Evolutionary conservation across 169 alveolate genomes (phyloP).

Genomic region (Plasmodium coatneyi): DNA sequence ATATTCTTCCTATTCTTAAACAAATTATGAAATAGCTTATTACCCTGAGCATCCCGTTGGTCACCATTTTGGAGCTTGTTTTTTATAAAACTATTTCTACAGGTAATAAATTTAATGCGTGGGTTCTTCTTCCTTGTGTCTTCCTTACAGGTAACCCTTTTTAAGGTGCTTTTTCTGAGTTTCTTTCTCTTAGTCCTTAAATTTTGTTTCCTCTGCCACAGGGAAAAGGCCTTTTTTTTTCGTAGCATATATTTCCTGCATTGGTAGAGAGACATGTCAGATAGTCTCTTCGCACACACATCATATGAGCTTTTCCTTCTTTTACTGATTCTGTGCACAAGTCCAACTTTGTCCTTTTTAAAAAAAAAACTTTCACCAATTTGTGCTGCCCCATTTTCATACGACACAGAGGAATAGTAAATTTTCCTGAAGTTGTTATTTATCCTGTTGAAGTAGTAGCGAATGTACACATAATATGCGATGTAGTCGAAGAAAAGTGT

Average conservation of each 20-base stretch:
- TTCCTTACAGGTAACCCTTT: background rate
- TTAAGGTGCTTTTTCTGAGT: background rate
- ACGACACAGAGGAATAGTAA: slow-evolving; percentile 33
- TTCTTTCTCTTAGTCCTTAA: background rate
- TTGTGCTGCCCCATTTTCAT: slow-evolving; percentile 17
- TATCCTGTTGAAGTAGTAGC: slow-evolving; percentile 54
- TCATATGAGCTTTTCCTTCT: slow-evolving; percentile 10
- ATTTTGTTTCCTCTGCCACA: background rate
- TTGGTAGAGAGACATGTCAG: slow-evolving; percentile 11
- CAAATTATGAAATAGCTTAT: slow-evolving; percentile 3
- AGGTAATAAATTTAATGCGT: slow-evolving; percentile 29
- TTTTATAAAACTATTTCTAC: background rate
- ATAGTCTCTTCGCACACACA: background rate
- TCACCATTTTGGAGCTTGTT: background rate
- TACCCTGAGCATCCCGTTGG: background rate
- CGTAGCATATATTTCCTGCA: slow-evolving; percentile 13
- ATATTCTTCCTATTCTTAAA: slow-evolving; percentile 8
- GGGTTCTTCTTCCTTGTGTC: background rate
- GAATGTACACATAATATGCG: slow-evolving; percentile 70
- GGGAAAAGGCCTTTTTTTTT: slow-evolving; percentile 10
- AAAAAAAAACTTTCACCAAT: background rate
- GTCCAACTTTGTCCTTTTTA: background rate
- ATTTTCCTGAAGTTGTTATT: slow-evolving; percentile 26
- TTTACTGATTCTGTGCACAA: background rate
- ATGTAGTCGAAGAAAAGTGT: slow-evolving; percentile 74